phyloP scores from a whole-genome alignment of 345 rosid species.

The Syzygium aromaticum region DNA sequence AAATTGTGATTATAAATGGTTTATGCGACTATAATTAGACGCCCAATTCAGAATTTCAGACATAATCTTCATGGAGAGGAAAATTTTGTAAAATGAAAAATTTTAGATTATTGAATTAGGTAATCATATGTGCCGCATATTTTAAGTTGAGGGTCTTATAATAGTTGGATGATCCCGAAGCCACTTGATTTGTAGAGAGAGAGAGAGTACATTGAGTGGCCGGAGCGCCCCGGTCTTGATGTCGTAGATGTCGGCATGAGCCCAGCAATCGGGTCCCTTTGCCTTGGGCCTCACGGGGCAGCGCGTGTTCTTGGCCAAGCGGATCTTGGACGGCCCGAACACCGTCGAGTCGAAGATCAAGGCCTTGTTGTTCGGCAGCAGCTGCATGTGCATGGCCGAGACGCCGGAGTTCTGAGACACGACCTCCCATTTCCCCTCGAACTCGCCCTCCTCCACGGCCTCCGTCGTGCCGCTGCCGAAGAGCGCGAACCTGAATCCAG shows the following conservation, averaged over 20 bases:
- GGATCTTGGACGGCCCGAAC: constrained; percentile 40
- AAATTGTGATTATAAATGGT: background rate
- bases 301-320: constrained; percentile 15
- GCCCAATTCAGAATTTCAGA: background rate
- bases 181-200: background rate
- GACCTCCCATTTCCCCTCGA: constrained; percentile 53
- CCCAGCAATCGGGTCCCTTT: constrained; percentile 42
- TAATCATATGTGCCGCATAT: too few relatives aligned
- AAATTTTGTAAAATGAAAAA: too few relatives aligned
- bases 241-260: constrained; percentile 60
- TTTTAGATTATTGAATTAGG: too few relatives aligned
- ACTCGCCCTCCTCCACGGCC: background rate
- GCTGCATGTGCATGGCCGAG: constrained; percentile 72
- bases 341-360: constrained; percentile 72
- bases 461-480: background rate
- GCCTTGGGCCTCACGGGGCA: constrained; percentile 23
- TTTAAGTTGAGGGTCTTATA: too few relatives aligned
- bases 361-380: constrained; percentile 58
- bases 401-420: constrained; percentile 54
- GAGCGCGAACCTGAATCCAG: background rate
- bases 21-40: background rate
- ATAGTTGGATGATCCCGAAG: too few relatives aligned
- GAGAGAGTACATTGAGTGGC: constrained; percentile 37
- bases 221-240: constrained; percentile 21
- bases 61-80: background rate